These are phyloP conservation scores for Cryphonectria carpinicola DNA, from an alignment of 2,329 filamentous ascomycete species.

Conservation along the genomic window DNA sequence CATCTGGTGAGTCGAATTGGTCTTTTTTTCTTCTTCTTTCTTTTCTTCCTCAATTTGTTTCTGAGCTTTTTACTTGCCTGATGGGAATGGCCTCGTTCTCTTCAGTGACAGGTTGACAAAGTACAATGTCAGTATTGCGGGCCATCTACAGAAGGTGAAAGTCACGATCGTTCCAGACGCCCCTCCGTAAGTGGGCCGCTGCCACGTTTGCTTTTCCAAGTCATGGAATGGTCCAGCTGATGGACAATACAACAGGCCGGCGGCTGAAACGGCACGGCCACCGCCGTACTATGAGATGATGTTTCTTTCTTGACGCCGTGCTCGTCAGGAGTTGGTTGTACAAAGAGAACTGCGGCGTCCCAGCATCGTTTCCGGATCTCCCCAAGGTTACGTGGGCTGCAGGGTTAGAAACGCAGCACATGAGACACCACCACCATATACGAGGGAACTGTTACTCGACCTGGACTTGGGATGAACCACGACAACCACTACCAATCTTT, in stretches of 20 bases:
- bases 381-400: neutral
- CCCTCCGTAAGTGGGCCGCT: neutral
- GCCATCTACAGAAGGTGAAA: too few species aligned
- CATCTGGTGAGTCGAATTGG: neutral
- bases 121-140: neutral
- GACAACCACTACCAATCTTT: neutral
- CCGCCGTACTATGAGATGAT: too few species aligned
- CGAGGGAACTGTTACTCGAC: neutral
- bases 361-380: slow-evolving; percentile 4
- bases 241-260: neutral
- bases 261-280: neutral
- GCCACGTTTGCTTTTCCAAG: neutral
- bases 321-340: neutral
- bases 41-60: neutral
- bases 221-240: neutral
- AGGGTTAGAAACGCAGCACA: neutral
- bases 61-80: neutral
- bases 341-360: neutral
- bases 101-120: neutral
- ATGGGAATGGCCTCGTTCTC: neutral
- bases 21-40: too few species aligned
- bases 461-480: slow-evolving; percentile 4
- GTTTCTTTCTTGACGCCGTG: neutral
- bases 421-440: slow-evolving; percentile 2
- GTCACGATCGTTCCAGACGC: neutral